Evolutionary conservation across 1,284 basidiomycete genomes (phyloP).

Genomic region (Macrocystidia cucumis): DNA sequence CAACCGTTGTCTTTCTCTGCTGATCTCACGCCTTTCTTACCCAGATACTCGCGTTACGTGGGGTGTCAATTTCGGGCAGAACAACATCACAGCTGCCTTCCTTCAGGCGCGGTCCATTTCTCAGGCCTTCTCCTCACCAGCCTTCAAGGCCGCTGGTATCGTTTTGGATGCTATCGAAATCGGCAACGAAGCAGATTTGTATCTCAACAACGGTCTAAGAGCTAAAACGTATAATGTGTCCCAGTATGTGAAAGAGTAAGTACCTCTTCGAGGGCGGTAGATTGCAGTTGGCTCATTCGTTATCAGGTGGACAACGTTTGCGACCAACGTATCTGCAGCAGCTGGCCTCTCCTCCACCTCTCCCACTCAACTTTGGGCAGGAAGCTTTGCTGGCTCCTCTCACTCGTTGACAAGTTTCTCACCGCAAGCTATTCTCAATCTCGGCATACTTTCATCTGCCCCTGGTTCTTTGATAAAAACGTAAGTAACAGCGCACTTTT

Average conservation of each 20-base stretch:
- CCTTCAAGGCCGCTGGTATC: conserved; percentile 36
- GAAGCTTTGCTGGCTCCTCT: conserved; percentile 41
- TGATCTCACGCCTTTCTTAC: not conserved
- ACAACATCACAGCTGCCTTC: conserved; percentile 50
- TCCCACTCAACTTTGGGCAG: conserved; percentile 42
- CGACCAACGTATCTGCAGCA: conserved; percentile 22
- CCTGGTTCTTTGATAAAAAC: conserved; percentile 33
- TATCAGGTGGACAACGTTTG: conserved; percentile 28
- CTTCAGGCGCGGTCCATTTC: conserved; percentile 50
- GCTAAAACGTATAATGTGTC: conserved; percentile 32
- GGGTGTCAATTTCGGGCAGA: conserved; percentile 58
- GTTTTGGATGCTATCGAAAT: conserved; percentile 50
- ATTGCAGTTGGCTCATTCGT: not conserved
- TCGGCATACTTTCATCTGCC: conserved; percentile 30
- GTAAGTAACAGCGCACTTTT: conserved; percentile 16
- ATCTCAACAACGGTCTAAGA: conserved; percentile 39
- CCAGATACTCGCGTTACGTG: conserved; percentile 52
- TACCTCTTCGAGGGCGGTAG: not conserved
- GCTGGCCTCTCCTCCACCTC: conserved; percentile 21
- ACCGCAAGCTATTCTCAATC: conserved; percentile 41
- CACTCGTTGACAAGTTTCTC: conserved; percentile 42
- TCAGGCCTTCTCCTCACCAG: conserved; percentile 42
- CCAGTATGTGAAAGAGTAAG: conserved; percentile 48
- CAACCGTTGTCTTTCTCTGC: not conserved
- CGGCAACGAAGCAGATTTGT: conserved; percentile 62